phyloP scores from a whole-genome alignment of 495 filamentous ascomycete species.

The Aspergillus sclerotiicarbonarius region DNA sequence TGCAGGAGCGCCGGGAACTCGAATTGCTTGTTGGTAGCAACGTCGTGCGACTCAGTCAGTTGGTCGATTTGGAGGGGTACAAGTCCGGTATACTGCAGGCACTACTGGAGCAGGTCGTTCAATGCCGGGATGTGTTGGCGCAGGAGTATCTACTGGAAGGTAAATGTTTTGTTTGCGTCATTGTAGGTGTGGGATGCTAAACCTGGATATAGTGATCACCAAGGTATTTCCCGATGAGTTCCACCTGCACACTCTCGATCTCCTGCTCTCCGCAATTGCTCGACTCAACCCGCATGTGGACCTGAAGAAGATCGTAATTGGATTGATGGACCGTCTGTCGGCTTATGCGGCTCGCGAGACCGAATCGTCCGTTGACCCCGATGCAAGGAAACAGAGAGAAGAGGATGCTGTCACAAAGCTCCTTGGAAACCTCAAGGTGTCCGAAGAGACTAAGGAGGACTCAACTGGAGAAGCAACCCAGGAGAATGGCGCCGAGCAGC shows the following conservation, averaged over 20 bases:
- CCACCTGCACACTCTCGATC: constrained; percentile 92
- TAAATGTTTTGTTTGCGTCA: constrained; percentile 21
- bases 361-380: constrained; percentile 69
- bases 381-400: constrained; percentile 72
- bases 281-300: constrained; percentile 93
- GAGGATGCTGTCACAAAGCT: constrained; percentile 76
- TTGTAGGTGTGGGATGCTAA: constrained; percentile 21
- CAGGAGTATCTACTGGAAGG: constrained; percentile 96
- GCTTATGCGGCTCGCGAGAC: constrained; percentile 87
- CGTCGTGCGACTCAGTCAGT: constrained; percentile 87
- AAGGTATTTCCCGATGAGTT: constrained; percentile 99
- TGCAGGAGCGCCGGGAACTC: constrained; percentile 90
- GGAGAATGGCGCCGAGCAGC: constrained; percentile 49
- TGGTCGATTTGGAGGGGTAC: constrained; percentile 92
- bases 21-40: constrained; percentile 96
- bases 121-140: constrained; percentile 93
- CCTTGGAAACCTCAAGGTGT: constrained; percentile 71
- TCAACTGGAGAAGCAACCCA: constrained; percentile 33
- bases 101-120: constrained; percentile 92
- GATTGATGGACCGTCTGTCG: constrained; percentile 93
- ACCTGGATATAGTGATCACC: constrained; percentile 69
- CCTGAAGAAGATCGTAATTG: constrained; percentile 96
- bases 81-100: constrained; percentile 87
- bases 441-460: constrained; percentile 54
- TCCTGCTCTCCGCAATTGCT: constrained; percentile 87